These are phyloP conservation scores for Rhizoclosmatium sp. DNA, from an alignment of 192 early-diverging fungal species.

Conservation along the genomic window DNA sequence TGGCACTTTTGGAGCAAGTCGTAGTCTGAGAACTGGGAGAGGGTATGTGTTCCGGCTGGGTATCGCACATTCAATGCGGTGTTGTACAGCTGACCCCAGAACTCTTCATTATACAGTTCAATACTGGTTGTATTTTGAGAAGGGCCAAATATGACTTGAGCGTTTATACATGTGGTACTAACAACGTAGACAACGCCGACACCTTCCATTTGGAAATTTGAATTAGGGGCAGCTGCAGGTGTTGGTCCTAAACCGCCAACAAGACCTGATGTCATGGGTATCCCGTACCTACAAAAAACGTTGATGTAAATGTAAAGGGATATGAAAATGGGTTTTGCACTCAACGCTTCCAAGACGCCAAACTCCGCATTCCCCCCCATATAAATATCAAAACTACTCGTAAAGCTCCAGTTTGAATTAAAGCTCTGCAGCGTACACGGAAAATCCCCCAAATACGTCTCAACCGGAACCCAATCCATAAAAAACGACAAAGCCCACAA, in stretches of 20 bases:
- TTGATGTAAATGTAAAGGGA: no score
- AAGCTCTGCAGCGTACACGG: background rate
- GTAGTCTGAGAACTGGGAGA: background rate
- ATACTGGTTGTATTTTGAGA: background rate
- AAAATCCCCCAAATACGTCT: conserved; percentile 3
- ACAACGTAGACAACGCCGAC: background rate
- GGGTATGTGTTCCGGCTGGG: conserved; percentile 3
- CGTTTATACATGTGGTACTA: background rate
- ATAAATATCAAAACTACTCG: background rate
- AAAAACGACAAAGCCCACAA: conserved; percentile 3
- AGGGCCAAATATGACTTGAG: background rate
- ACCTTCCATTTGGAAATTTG: conserved; percentile 1
- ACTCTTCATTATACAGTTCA: background rate
- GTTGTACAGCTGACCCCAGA: background rate
- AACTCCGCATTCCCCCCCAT: background rate
- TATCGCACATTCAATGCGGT: background rate
- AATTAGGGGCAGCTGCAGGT: background rate
- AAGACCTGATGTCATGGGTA: background rate
- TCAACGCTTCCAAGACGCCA: background rate
- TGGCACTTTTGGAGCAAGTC: background rate
- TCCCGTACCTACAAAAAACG: background rate
- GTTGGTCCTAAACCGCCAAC: background rate
- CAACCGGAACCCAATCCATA: conserved; percentile 10
- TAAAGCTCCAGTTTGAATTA: conserved; percentile 1
- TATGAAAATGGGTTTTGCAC: no score